phyloP scores from a whole-genome alignment of 108 stramenopile genomes.

The Discostella stelligeroides region DNA sequence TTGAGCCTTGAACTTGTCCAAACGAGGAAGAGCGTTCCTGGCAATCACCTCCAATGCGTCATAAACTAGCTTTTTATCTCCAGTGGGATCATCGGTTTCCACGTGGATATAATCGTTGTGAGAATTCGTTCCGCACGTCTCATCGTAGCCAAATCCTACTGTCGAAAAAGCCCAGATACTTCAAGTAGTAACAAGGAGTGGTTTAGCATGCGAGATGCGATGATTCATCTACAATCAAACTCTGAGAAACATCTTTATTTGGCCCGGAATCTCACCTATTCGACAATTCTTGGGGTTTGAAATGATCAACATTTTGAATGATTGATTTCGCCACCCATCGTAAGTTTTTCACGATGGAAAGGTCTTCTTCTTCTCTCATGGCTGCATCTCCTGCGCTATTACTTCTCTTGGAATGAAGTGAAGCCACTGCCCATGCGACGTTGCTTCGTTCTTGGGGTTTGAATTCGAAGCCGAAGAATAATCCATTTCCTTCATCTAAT shows the following conservation, averaged over 20 bases:
- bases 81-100: slow-evolving; percentile 51
- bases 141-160: slow-evolving; percentile 71
- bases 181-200: too few species aligned
- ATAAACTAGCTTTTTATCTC: slow-evolving; percentile 53
- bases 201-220: too few species aligned
- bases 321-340: slow-evolving; percentile 59
- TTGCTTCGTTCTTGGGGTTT: slow-evolving; percentile 58
- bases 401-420: slow-evolving; percentile 61
- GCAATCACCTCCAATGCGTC: slow-evolving; percentile 51
- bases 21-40: slow-evolving; percentile 39
- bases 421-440: slow-evolving; percentile 77
- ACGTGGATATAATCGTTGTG: slow-evolving; percentile 72
- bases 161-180: slow-evolving; percentile 78
- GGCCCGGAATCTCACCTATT: slow-evolving; percentile 12
- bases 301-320: slow-evolving; percentile 41
- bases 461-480: slow-evolving; percentile 60
- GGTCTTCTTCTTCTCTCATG: slow-evolving; percentile 36
- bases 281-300: slow-evolving; percentile 76
- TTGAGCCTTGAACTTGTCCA: slow-evolving; percentile 64
- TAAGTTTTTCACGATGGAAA: slow-evolving; percentile 61
- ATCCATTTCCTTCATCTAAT: slow-evolving; percentile 55
- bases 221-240: too few species aligned
- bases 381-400: slow-evolving; percentile 2
- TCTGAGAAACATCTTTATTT: not conserved
- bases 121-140: slow-evolving; percentile 26